Base-by-base conservation (phyloP, 129 eudicot species). In the Flaveria bidentis region DNA sequence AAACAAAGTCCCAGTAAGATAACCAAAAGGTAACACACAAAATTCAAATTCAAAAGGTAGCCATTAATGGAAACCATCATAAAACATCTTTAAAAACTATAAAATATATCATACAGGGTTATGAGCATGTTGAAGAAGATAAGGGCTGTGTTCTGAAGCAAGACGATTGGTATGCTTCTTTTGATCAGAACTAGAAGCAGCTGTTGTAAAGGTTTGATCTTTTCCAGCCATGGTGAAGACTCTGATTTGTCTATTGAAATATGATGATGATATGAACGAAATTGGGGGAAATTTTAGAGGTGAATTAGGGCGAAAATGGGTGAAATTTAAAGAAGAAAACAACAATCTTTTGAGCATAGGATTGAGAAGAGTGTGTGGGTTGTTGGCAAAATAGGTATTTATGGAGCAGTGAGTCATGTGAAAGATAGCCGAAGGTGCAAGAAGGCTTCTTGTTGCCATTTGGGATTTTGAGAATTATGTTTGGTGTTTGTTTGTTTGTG, bases 101-200 rank as follows among this genome's bases (percentile, higher is more conserved):
- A 14, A 60, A 30, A 47, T 4, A 7, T 30, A 56, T 5, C 71
- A 70, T 83, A 94, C 99, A 20, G 99, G 99, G 74, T 94, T 94
- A 85, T 94, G 96, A 76, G 99, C 99, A 78, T 94, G 99, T 71
- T 94, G 99, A 82, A 94, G 97, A 85, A 91, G 99, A 76, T 94
- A 94, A 49, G 99, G 99, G 69, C 99, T 94, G 46, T 94, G 97
- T 80, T 94, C 96, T 25, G 82, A 67, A 45, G 99, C 97, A 25
- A 94, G 93, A 44, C 97, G 97, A 84, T 94, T 94, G 18, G 94
- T 85, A 15, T 84, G 86, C 58, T 84, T 94, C 22, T 77, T 51
- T 63, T 78, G 89, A 28, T 70, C 23, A 64, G 95, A 86, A 62
- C 83, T 33, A 18, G 92, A 73, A 62, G 84, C 25, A 13, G 92